Conservation (phyloP, 225 moss, liverwort and hornwort genomes). For the Lunularia cruciata region DNA sequence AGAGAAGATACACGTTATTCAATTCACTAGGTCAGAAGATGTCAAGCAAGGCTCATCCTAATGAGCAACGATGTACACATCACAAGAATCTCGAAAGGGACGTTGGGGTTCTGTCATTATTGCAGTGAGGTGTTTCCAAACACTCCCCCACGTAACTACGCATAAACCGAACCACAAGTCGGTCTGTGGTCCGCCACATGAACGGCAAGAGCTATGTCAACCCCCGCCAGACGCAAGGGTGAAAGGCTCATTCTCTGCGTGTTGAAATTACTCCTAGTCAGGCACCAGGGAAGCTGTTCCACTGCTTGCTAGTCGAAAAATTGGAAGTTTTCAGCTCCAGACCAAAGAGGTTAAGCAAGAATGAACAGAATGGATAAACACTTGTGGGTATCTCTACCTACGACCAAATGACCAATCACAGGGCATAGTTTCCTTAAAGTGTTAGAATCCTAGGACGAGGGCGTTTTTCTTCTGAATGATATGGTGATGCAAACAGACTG, state of each 20-base stretch:
- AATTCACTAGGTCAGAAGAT: not conserved
- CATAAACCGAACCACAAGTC: constrained; percentile 1
- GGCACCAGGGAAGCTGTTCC: constrained; percentile 11
- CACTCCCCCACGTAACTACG: not conserved
- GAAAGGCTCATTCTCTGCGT: not conserved
- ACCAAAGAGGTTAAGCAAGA: constrained; percentile 13
- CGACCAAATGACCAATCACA: constrained; percentile 16
- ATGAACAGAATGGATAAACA: constrained; percentile 18
- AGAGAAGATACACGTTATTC: constrained; percentile 10
- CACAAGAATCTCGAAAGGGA: not conserved
- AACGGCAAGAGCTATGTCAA: not conserved
- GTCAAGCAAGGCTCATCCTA: constrained; percentile 11
- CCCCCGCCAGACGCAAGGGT: not conserved
- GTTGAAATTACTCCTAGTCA: constrained; percentile 2
- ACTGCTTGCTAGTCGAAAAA: constrained; percentile 13
- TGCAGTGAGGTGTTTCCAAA: not conserved
- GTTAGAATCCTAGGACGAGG: constrained; percentile 10
- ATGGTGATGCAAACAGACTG: constrained; percentile 18
- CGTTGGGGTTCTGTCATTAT: not conserved
- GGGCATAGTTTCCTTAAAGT: constrained; percentile 1
- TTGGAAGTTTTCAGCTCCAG: not conserved
- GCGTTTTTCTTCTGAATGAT: constrained; percentile 23
- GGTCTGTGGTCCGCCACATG: not conserved
- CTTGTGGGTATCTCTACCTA: not conserved
- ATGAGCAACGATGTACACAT: not conserved